Evolutionary conservation across 2,329 filamentous ascomycete species (phyloP).

Genomic region (Colletotrichum truncatum): DNA sequence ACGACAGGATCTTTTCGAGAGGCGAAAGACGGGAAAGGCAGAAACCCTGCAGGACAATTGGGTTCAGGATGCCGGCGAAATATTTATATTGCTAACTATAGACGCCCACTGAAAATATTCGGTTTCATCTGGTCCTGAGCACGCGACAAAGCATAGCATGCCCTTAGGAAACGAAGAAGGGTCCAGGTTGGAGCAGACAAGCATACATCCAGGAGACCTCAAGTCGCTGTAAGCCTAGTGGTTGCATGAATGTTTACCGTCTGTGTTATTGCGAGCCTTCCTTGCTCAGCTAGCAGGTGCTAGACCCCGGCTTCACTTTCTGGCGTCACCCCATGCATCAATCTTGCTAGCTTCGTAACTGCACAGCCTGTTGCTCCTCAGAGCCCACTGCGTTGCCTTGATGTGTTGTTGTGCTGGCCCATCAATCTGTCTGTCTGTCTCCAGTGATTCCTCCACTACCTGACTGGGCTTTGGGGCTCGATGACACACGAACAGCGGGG

Average conservation of each 20-base stretch:
- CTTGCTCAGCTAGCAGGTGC: not conserved
- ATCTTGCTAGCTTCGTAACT: not conserved
- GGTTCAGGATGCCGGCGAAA: not conserved
- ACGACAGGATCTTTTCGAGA: too few species aligned
- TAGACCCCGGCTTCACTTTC: not conserved
- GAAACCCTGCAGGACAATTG: not conserved
- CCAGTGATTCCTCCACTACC: not conserved
- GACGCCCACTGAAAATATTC: not conserved
- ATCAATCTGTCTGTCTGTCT: too few species aligned
- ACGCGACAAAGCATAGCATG: constrained; percentile 4
- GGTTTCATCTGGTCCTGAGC: constrained; percentile 25
- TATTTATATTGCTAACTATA: constrained; percentile 6
- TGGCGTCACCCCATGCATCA: not conserved
- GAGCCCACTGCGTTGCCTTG: not conserved
- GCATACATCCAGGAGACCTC: not conserved
- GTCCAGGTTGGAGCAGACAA: constrained; percentile 6
- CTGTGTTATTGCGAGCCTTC: constrained; percentile 1
- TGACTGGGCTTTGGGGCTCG: not conserved
- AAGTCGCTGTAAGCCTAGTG: not conserved
- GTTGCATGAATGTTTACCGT: constrained; percentile 27
- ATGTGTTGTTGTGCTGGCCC: not conserved
- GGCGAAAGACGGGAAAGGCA: too few species aligned
- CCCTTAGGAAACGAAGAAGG: not conserved
- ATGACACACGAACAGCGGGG: constrained; percentile 24
- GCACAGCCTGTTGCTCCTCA: not conserved